Evolutionary conservation across 345 rosid genomes (phyloP).

Genomic region (Eucalyptus pumila): DNA sequence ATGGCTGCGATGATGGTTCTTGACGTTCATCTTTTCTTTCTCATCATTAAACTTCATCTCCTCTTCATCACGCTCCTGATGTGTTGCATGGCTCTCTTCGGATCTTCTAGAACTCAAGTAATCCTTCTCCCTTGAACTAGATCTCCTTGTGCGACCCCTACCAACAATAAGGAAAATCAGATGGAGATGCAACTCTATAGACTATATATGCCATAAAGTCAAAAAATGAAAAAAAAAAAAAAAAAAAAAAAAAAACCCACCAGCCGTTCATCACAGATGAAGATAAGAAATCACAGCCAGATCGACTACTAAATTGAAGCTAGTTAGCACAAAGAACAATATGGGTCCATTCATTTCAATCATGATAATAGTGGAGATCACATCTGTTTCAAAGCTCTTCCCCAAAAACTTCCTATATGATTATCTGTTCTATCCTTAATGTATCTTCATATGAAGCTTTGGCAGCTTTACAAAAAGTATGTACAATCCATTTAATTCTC

Average conservation of each 20-base stretch:
- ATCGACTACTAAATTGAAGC: neutral
- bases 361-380: neutral
- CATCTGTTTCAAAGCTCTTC: neutral
- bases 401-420: neutral
- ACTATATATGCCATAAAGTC: neutral
- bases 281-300: neutral
- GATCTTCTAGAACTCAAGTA: neutral
- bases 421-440: neutral
- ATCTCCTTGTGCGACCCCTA: constrained; percentile 39
- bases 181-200: neutral
- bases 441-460: neutral
- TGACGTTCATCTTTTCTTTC: neutral
- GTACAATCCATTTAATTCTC: neutral
- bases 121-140: constrained; percentile 22
- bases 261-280: neutral
- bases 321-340: neutral
- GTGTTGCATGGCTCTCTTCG: neutral
- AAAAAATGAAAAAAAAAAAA: neutral
- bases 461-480: neutral
- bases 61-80: neutral
- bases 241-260: neutral
- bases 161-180: neutral
- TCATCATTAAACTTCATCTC: neutral
- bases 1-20: constrained; percentile 1
- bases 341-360: neutral